phyloP scores from a whole-genome alignment of 371 early-diverging fungal genomes.

The Rhizopus sp. region DNA sequence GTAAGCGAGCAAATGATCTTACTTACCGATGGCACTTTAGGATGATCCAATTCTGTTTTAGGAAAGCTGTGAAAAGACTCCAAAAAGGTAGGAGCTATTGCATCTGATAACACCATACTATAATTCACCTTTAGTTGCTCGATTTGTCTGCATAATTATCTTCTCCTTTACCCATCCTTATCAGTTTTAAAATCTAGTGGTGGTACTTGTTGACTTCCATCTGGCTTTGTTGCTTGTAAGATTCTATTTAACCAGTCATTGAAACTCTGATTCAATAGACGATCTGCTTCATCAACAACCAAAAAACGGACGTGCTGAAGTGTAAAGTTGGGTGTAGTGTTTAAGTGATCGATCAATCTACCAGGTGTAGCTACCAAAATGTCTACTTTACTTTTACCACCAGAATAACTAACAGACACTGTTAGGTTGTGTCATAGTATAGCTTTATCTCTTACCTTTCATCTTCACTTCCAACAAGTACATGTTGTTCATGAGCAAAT shows the following conservation, averaged over 20 bases:
- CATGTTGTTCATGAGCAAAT: constrained; percentile 74
- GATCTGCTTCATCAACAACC: constrained; percentile 97
- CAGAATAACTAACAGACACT: constrained; percentile 28
- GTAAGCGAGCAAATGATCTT: neutral
- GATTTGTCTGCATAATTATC: neutral
- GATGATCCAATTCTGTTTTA: constrained; percentile 54
- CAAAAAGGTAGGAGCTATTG: constrained; percentile 57
- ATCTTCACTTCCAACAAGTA: constrained; percentile 57
- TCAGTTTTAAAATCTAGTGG: constrained; percentile 30
- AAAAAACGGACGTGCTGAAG: constrained; percentile 87
- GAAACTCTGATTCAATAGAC: constrained; percentile 86
- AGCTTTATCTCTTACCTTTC: constrained; percentile 29
- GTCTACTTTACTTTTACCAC: constrained; percentile 79
- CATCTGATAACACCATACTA: constrained; percentile 56
- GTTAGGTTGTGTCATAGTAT: neutral
- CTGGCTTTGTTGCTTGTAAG: constrained; percentile 71
- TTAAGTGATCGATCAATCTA: constrained; percentile 89
- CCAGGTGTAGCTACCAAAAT: constrained; percentile 97
- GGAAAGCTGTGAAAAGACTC: constrained; percentile 46
- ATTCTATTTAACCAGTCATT: constrained; percentile 93
- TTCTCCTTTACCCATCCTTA: constrained; percentile 23
- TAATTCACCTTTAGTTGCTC: neutral
- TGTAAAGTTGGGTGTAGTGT: constrained; percentile 84
- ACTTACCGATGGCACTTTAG: constrained; percentile 55
- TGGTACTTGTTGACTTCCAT: constrained; percentile 3